A percentile compares a stretch with the other conserved stretches of the same genome.
Evolutionary conservation across 768 basidiomycete genomes (phyloP).

Genomic region (Tricholomella constricta): DNA sequence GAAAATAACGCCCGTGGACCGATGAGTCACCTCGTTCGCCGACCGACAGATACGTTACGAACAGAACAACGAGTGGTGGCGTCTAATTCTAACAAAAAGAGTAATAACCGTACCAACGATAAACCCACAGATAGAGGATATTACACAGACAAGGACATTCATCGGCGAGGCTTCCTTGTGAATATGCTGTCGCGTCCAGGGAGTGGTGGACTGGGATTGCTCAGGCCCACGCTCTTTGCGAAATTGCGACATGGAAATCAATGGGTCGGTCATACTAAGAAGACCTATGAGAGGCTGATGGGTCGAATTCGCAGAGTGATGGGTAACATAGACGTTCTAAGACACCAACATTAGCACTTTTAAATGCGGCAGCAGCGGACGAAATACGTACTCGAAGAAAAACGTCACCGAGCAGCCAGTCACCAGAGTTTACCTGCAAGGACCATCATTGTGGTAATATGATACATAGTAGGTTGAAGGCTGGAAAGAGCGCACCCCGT

Average conservation of each 20-base stretch:
- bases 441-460: too few relatives aligned
- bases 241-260: constrained; percentile 39
- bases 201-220: constrained; percentile 5
- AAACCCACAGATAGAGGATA: constrained; percentile 15
- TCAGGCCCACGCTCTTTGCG: constrained; percentile 44
- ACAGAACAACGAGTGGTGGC: neutral
- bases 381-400: constrained; percentile 47
- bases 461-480: too few relatives aligned
- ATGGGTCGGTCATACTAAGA: constrained; percentile 39
- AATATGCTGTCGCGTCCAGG: constrained; percentile 5
- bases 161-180: neutral
- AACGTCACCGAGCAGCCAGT: constrained; percentile 63
- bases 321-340: constrained; percentile 57
- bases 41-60: neutral
- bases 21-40: too few relatives aligned
- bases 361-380: constrained; percentile 15
- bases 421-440: constrained; percentile 42
- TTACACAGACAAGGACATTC: constrained; percentile 5
- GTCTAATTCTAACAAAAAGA: constrained; percentile 5
- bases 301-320: constrained; percentile 42
- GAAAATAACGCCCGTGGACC: too few relatives aligned
- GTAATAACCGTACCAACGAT: constrained; percentile 9
- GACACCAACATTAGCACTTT: neutral
- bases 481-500: constrained; percentile 36
- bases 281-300: constrained; percentile 49